A percentile compares a stretch with the other conserved stretches of the same genome.
These are phyloP conservation scores for Boletus semigastroideus DNA, from an alignment of 1,284 basidiomycete species.

Conservation along the genomic window DNA sequence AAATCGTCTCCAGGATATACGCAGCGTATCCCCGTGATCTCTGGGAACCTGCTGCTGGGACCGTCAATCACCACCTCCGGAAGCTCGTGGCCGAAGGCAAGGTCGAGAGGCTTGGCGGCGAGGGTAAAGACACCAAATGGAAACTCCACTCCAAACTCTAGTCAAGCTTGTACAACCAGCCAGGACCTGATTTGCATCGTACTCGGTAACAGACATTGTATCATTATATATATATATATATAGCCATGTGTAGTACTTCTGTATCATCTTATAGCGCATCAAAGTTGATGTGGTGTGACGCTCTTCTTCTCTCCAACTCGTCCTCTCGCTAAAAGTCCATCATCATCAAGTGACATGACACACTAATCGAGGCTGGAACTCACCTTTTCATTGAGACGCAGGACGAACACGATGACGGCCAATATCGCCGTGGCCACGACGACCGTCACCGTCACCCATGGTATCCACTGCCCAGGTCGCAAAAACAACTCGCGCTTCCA, in stretches of 20 bases:
- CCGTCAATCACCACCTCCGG: constrained; percentile 70
- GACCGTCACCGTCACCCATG: constrained; percentile 90
- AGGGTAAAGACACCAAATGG: constrained; percentile 44
- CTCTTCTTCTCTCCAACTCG: constrained; percentile 83
- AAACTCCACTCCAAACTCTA: constrained; percentile 21
- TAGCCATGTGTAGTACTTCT: constrained; percentile 7
- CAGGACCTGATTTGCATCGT: not conserved
- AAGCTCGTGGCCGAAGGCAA: constrained; percentile 72
- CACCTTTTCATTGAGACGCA: constrained; percentile 93
- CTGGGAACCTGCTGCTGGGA: constrained; percentile 71
- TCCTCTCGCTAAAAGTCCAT: constrained; percentile 73
- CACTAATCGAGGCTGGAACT: constrained; percentile 17
- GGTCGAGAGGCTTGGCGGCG: constrained; percentile 50
- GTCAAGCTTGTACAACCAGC: not conserved
- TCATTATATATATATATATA: constrained; percentile 16
- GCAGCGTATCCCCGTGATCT: constrained; percentile 68
- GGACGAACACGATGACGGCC: constrained; percentile 79
- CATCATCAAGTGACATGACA: constrained; percentile 6
- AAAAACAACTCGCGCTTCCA: constrained; percentile 94
- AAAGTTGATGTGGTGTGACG: constrained; percentile 95
- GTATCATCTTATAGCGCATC: constrained; percentile 69
- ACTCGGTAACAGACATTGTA: constrained; percentile 3
- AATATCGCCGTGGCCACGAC: constrained; percentile 74
- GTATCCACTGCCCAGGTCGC: constrained; percentile 95
- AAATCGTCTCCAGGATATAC: constrained; percentile 66